A percentile compares a stretch with the other conserved stretches of the same genome.
phyloP scores from a whole-genome alignment of 2,329 filamentous ascomycete genomes.

The Furcasterigmium furcatum region DNA sequence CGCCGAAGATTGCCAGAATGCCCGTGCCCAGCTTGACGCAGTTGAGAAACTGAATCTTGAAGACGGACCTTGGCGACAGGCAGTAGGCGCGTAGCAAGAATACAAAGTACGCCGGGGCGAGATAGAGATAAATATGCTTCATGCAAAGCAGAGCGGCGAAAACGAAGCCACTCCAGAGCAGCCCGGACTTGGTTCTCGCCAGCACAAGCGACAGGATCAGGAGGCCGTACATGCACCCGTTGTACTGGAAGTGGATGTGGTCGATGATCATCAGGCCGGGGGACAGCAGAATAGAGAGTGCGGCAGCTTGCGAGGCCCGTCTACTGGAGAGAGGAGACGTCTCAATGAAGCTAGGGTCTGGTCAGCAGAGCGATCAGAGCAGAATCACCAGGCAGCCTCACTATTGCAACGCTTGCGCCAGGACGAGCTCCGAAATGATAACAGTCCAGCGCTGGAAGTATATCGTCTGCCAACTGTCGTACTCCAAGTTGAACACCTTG shows the following conservation, averaged over 20 bases:
- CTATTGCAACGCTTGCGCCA: slow-evolving; percentile 79
- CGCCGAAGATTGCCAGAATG: slow-evolving; percentile 66
- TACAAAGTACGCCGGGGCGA: slow-evolving; percentile 93
- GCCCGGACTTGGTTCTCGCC: slow-evolving; percentile 69
- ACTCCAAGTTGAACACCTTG: slow-evolving; percentile 72
- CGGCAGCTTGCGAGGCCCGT: slow-evolving; percentile 77
- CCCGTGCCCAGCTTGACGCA: slow-evolving; percentile 77
- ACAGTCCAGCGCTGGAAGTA: slow-evolving; percentile 93
- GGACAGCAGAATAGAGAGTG: slow-evolving; percentile 85
- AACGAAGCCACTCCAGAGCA: slow-evolving; percentile 74
- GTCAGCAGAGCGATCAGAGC: neutral
- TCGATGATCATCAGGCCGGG: slow-evolving; percentile 95
- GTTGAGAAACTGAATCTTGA: slow-evolving; percentile 74
- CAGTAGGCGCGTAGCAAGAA: slow-evolving; percentile 90
- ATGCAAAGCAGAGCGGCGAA: slow-evolving; percentile 87
- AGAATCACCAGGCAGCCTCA: slow-evolving; percentile 35
- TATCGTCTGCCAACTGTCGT: slow-evolving; percentile 90
- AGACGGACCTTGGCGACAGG: slow-evolving; percentile 71
- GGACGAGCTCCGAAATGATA: slow-evolving; percentile 76
- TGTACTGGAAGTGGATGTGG: slow-evolving; percentile 99
- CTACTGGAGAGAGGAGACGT: slow-evolving; percentile 64
- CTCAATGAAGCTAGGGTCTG: slow-evolving; percentile 63
- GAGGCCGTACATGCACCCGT: slow-evolving; percentile 92
- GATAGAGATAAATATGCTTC: slow-evolving; percentile 97
- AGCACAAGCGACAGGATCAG: slow-evolving; percentile 83